These are phyloP conservation scores for Ilyonectria robusta DNA, from an alignment of 2,329 filamentous ascomycete species.

Conservation along the genomic window DNA sequence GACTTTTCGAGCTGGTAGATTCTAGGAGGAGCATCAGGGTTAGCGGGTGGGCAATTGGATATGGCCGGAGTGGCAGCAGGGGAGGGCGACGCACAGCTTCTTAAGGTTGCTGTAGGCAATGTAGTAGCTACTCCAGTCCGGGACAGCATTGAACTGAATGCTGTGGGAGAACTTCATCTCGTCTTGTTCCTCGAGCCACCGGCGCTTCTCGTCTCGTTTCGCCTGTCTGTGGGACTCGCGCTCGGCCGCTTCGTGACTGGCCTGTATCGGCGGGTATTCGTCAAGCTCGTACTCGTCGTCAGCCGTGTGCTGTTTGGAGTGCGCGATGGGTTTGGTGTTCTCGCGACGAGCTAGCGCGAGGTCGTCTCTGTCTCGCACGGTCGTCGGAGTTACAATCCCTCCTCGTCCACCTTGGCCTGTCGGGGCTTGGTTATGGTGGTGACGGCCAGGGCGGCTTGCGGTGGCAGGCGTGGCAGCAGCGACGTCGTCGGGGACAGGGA, in stretches of 20 bases:
- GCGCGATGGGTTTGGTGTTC: constrained; percentile 19
- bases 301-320: constrained; percentile 15
- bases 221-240: constrained; percentile 53
- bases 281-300: constrained; percentile 58
- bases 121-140: constrained; percentile 99
- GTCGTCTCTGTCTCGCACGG: constrained; percentile 25
- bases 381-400: constrained; percentile 50
- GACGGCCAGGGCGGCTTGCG: constrained; percentile 31
- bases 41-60: constrained; percentile 7
- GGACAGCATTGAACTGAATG: constrained; percentile 98
- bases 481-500: constrained; percentile 34
- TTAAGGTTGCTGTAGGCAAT: constrained; percentile 99
- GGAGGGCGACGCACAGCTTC: constrained; percentile 80
- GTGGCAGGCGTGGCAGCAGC: constrained; percentile 17
- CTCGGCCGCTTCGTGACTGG: constrained; percentile 48
- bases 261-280: constrained; percentile 54
- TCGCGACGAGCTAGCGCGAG: constrained; percentile 24
- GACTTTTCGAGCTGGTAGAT: constrained; percentile 97
- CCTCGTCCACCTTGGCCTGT: constrained; percentile 52
- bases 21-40: constrained; percentile 63
- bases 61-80: not conserved
- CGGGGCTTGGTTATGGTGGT: constrained; percentile 40
- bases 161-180: constrained; percentile 99
- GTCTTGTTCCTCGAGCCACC: constrained; percentile 79
- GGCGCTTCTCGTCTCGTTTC: constrained; percentile 75